Evolutionary conservation across 192 early-diverging fungal genomes (phyloP), one percentile per base, ranked within the genome.

Genomic region (Gryganskiella cystojenkinii): DNA sequence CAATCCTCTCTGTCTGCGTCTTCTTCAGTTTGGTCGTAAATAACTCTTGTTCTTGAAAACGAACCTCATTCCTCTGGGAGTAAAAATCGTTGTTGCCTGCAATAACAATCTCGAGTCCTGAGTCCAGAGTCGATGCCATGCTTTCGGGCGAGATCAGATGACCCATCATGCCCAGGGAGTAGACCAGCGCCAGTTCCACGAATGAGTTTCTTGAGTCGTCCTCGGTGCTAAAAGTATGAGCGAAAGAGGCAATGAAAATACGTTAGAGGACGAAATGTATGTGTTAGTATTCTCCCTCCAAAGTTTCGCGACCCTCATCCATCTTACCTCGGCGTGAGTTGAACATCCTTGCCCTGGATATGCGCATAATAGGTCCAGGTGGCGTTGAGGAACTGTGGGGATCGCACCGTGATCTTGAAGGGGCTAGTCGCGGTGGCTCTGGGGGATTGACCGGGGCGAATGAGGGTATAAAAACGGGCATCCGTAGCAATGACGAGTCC

Each of bases 51-150:
- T n/a, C n/a, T n/a, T n/a, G n/a, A n/a, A n/a, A n/a, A 40, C 67
- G 2, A 76, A 95, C 89, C 89, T 94, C 88, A 20, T 86, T 88
- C n/a, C 91, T 86, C 84, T 98, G 97, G 15, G 98, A 99, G 80
- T 99, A 99, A 81, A 99, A 99, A 81, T 99, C 98, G 70, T 98
- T 99, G 84, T 95, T 89, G n/a, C 93, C 96, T 20, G 92, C 74
- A 46, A 99, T 91, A 11, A 84, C 70, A 45, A 99, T 90, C 51
- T 87, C 85, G 19, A 97, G 76, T 13, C 92, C 90, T 17, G 40
- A 31, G 11, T 40, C 57, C 2, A 86, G 31, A 28, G 67, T 70
- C 25, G 75, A 35, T 11, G 53, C 10, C 44, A 86, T 81, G 6
- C 33, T 20, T 11, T 73, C 27, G n/a, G 27, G 17, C 9, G 75